Evolutionary conservation across 2,329 filamentous ascomycete species (phyloP).

Genomic region (Graphium sp.): DNA sequence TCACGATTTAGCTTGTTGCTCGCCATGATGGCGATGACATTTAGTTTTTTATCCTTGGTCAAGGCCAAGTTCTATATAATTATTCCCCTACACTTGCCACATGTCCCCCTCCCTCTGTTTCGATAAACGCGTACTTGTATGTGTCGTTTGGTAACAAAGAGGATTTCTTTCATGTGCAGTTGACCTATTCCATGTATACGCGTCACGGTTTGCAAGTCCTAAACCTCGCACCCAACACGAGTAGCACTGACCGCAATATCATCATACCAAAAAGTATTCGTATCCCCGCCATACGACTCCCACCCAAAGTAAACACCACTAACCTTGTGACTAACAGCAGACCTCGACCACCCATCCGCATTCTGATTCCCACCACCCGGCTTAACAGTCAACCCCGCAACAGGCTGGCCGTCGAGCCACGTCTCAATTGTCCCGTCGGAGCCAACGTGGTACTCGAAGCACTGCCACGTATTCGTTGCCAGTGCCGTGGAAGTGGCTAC

Average conservation of each 20-base stretch:
- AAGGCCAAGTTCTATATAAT: no score
- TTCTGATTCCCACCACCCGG: constrained; percentile 30
- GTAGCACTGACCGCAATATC: constrained; percentile 32
- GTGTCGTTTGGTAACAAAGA: no score
- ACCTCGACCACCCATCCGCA: constrained; percentile 32
- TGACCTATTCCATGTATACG: no score
- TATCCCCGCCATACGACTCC: constrained; percentile 43
- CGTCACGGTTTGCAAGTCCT: no score
- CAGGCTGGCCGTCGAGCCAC: constrained; percentile 35
- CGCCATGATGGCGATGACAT: no score
- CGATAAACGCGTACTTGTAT: no score
- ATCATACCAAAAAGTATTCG: constrained; percentile 47
- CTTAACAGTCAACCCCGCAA: constrained; percentile 32
- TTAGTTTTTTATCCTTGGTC: no score
- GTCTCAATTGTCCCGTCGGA: constrained; percentile 42
- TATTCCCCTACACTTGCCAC: no score
- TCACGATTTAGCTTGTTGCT: no score
- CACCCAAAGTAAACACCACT: constrained; percentile 43
- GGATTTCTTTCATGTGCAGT: no score
- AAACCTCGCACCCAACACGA: constrained; percentile 25
- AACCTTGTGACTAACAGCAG: constrained; percentile 29
- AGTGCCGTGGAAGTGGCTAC: constrained; percentile 35
- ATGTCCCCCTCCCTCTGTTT: no score
- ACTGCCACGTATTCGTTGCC: constrained; percentile 33
- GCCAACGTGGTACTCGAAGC: constrained; percentile 44